Evolutionary conservation across 257 asterid species (phyloP).

Genomic region (Parsonsia alboflavescens): DNA sequence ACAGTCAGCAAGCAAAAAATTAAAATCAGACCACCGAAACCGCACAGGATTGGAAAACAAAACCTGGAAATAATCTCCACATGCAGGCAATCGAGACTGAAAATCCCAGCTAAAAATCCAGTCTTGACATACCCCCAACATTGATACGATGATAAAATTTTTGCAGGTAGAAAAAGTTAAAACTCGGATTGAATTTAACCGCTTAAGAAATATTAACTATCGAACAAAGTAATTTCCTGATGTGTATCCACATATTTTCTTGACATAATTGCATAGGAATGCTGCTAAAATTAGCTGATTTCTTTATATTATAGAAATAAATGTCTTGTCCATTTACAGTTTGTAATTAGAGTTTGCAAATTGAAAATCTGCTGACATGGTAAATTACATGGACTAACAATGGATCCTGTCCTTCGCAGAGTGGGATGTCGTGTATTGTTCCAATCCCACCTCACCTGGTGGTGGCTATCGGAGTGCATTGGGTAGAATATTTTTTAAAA

Average conservation of each 20-base stretch:
- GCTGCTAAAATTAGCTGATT: background rate
- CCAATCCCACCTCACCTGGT: conserved; percentile 90
- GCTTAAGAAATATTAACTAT: too few species aligned
- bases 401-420: conserved; percentile 34
- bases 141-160: too few species aligned
- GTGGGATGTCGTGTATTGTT: conserved; percentile 86
- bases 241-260: background rate
- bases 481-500: conserved; percentile 72
- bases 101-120: too few species aligned
- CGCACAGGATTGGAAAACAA: too few species aligned
- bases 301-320: background rate
- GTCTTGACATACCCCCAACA: too few species aligned
- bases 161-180: too few species aligned
- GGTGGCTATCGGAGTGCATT: conserved; percentile 78
- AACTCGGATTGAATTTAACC: too few species aligned
- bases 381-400: background rate
- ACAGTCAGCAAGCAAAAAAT: too few species aligned
- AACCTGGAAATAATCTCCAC: too few species aligned
- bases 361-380: background rate
- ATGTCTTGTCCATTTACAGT: background rate
- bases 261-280: background rate
- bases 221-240: too few species aligned
- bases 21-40: too few species aligned
- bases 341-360: background rate
- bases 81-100: too few species aligned